These are phyloP conservation scores for Telopea speciosissima DNA, from an alignment of 177 flowering plant species.

Conservation along the genomic window DNA sequence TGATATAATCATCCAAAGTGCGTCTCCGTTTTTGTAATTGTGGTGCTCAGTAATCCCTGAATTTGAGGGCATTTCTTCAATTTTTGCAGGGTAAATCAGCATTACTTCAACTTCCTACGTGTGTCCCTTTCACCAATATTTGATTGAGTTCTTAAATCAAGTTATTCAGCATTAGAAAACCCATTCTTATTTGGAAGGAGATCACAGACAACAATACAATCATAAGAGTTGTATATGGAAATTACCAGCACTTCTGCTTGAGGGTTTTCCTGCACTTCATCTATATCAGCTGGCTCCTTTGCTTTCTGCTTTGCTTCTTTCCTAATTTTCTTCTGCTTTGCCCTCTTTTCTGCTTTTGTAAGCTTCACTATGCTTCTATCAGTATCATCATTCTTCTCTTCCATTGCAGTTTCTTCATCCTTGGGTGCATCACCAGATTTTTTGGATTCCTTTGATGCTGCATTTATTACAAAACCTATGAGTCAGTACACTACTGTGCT, in stretches of 20 bases:
- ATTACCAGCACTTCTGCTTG: conserved; percentile 79
- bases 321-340: conserved; percentile 66
- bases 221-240: not conserved
- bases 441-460: conserved; percentile 32
- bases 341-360: conserved; percentile 75
- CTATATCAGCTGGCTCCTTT: conserved; percentile 33
- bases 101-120: not conserved
- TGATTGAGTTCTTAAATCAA: not conserved
- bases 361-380: conserved; percentile 41
- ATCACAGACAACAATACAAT: not conserved
- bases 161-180: not conserved
- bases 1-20: too few species aligned
- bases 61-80: too few species aligned
- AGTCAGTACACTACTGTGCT: not conserved
- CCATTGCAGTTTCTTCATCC: conserved; percentile 29
- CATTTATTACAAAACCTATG: conserved; percentile 5
- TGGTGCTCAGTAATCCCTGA: too few species aligned
- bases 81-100: too few species aligned
- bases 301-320: conserved; percentile 73
- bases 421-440: conserved; percentile 21
- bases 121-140: not conserved
- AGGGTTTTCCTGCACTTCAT: conserved; percentile 37
- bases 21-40: too few species aligned
- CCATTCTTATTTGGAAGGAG: not conserved
- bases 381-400: conserved; percentile 18